Evolutionary conservation across 805 yeast species (phyloP), one percentile per base, ranked within the genome.

Genomic region (Peterozyma xylosa): DNA sequence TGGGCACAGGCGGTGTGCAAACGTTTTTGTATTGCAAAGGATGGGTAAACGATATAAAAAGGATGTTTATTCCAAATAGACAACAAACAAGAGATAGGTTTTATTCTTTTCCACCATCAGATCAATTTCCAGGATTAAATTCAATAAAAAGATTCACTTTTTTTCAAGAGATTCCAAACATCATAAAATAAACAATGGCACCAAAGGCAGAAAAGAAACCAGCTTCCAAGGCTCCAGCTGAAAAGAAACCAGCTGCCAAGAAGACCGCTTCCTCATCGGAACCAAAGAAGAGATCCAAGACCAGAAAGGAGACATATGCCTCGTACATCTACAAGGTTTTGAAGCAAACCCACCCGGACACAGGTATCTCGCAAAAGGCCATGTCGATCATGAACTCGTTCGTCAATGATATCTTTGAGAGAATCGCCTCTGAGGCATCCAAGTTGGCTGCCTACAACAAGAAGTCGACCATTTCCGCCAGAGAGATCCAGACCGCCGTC

Each of bases 311-410:
- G 76, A 88, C 97, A 53, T 91, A 89, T 78, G 88, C 96, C 53
- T 89, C 97, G 51, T 91, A 91, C 76, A 91, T 91, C 68, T 91
- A 90, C 93, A 91, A 91, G 75, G 97, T 90, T 56, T 84, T 91
- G 68, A 90, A 90, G 75, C 97, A 91, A 80, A 90, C 97, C 51
- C 98, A 91, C 74, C 98, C 97, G 71, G 97, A 91, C 70, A 91
- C 98, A 52, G 98, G 97, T 87, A 91, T 91, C 68, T 90, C 98
- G 59, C 96, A 89, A 75, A 86, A 88, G 69, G 96, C 98, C 54
- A 91, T 91, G 96, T 88, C 96, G 54, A 91, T 91, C 70, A 83
- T 91, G 91, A 91, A 91, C 85, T 91, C 97, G 37, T 91, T 91
- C 60, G 97, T 91, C 59, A 90, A 89, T 74, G 97, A 91, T 73